phyloP scores from a whole-genome alignment of 139 green algal species.

The Coelastrella sp. region DNA sequence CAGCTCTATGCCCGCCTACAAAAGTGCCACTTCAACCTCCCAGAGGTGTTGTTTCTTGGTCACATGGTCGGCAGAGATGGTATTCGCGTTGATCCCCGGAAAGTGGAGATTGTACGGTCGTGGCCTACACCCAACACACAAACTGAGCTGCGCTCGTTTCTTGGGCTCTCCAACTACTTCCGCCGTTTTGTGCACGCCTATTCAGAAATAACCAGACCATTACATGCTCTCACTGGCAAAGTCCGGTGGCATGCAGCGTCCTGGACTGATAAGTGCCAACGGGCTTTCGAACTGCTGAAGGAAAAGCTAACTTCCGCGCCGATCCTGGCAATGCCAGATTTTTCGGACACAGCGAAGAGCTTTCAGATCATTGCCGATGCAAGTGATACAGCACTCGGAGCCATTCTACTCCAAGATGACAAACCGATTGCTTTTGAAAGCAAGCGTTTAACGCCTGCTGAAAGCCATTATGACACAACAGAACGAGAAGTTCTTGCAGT shows the following conservation, averaged over 20 bases:
- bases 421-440: constrained; percentile 54
- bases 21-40: constrained; percentile 49
- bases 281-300: constrained; percentile 43
- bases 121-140: constrained; percentile 34
- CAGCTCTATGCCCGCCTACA: constrained; percentile 26
- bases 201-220: constrained; percentile 32
- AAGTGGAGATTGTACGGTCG: constrained; percentile 19
- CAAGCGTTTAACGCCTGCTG: constrained; percentile 26
- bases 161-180: constrained; percentile 57
- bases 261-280: constrained; percentile 1
- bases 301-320: constrained; percentile 33
- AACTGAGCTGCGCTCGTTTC: constrained; percentile 20
- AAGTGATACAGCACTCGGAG: constrained; percentile 27
- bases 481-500: constrained; percentile 11
- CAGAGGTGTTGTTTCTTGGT: constrained; percentile 49
- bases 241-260: neutral
- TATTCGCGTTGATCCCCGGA: constrained; percentile 28
- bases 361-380: constrained; percentile 4
- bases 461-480: neutral
- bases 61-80: constrained; percentile 31
- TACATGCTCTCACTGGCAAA: constrained; percentile 46
- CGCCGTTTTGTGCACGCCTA: constrained; percentile 51
- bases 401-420: constrained; percentile 48
- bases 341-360: neutral
- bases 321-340: constrained; percentile 25